Base-by-base conservation (phyloP, 192 early-diverging fungal genomes). In the Backusella mclennaniae region DNA sequence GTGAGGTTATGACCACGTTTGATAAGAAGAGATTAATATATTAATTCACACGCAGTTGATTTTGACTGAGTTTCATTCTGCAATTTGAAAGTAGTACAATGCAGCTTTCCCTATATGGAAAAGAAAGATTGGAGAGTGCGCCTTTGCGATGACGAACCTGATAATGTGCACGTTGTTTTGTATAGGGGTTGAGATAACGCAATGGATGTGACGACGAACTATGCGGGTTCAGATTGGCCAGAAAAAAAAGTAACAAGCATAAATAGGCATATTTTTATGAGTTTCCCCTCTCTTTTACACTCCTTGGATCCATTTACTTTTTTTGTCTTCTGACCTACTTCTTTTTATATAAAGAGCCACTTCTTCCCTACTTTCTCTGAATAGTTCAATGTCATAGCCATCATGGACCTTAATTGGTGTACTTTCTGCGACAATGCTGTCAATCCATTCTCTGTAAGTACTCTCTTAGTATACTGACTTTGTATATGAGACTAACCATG, bases 391-490 rank as follows among this genome's bases (percentile, higher is more conserved):
- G 29, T 23, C 39, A 63, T 42, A 35, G 35, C 33, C 69, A 75
- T 63, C n/a, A 82, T 82, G 80, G 70, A 82, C 67, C 52, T 82
- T 17, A 77, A 82, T 31, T 82, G 80, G 80, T 82, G 80, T 75
- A 73, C 73, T 66, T 66, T 56, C 3, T 82, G 80, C 39, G 80
- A 82, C 41, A 82, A 69, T 56, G 80, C 80, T 33, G 77, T 82
- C 59, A 35, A 36, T 23, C 76, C 76, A 21, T 77, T 72, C 73
- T 78, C 73, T 73, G 80, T 82, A 82, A 77, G 38, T 75, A 67
- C 1, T 56, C 9, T 6, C 19, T 23, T 56, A 7, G 53, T 9
- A 23, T 23, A 8, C 42, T 5, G 8, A 56, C 23, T 66, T 76
- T 23, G 8, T 76, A 68, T 68, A 71, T 66, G 21, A 53, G 44